Conservation (phyloP, 345 rosid genomes). For the Salix brachista region DNA sequence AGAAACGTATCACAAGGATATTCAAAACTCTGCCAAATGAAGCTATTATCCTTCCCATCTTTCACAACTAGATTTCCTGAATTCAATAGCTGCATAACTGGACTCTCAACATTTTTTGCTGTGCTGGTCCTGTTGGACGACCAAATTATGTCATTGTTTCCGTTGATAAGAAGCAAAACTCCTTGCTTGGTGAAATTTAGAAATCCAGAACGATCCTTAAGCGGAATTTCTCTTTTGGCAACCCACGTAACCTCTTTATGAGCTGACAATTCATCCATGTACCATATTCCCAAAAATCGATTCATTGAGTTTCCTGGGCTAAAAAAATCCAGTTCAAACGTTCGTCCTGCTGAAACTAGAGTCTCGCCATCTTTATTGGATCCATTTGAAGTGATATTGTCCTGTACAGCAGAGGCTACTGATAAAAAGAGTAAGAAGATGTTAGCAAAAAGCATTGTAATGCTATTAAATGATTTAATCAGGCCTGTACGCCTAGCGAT, state of each 20-base stretch:
- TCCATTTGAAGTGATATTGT: conserved; percentile 6
- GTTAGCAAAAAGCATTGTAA: background rate
- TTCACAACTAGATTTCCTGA: conserved; percentile 19
- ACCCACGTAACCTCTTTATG: conserved; percentile 11
- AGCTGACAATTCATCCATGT: background rate
- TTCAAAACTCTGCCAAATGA: conserved; percentile 26
- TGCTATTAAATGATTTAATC: background rate
- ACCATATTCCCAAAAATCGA: conserved; percentile 30
- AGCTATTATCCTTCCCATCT: background rate
- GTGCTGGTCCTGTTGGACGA: background rate
- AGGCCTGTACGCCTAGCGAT: too few species aligned
- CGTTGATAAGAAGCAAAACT: background rate
- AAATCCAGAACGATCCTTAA: background rate
- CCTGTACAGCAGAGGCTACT: background rate
- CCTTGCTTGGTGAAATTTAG: conserved; percentile 8
- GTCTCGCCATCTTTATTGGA: conserved; percentile 11
- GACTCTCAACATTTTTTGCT: background rate
- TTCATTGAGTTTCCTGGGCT: conserved; percentile 1
- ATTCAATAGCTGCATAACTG: conserved; percentile 7
- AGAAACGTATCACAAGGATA: conserved; percentile 10
- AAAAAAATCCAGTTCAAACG: conserved; percentile 30
- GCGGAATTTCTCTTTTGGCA: conserved; percentile 19
- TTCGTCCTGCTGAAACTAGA: conserved; percentile 8
- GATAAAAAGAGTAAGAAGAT: background rate
- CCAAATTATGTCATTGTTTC: background rate